These are phyloP conservation scores for Rhododendron kiyosumense DNA, from an alignment of 148 eudicot genomes.

Conservation along the genomic window DNA sequence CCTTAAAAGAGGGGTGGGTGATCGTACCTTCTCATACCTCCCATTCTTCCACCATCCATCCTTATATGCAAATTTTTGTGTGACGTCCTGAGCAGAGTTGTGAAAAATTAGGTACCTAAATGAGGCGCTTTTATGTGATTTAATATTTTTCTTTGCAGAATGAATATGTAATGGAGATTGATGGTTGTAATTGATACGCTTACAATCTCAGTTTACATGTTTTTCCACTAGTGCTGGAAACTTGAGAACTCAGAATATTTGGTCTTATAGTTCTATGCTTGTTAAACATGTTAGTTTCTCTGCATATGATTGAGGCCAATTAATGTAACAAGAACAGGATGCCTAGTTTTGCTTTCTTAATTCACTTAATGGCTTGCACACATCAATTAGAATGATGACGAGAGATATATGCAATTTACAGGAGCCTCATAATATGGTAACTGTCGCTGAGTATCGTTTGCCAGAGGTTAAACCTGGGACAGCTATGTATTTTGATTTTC, in stretches of 20 bases:
- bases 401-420: constrained; percentile 15
- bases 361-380: not conserved
- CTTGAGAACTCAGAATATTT: not conserved
- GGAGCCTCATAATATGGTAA: constrained; percentile 78
- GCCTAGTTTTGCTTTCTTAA: not conserved
- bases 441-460: constrained; percentile 69
- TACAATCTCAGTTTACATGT: not conserved
- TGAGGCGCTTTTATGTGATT: not conserved
- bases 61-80: not conserved
- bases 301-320: not conserved
- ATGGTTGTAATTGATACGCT: no score
- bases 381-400: not conserved
- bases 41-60: not conserved
- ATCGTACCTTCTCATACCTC: not conserved
- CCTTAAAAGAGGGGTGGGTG: not conserved
- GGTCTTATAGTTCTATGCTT: not conserved
- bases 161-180: not conserved
- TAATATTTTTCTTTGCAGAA: not conserved
- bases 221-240: not conserved
- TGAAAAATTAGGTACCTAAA: not conserved
- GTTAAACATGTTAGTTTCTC: not conserved
- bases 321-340: not conserved
- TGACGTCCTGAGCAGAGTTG: not conserved
- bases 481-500: constrained; percentile 85
- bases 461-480: constrained; percentile 86